Base-by-base conservation (phyloP, 2,329 filamentous ascomycete species). In the Mycosphaerella sp. region DNA sequence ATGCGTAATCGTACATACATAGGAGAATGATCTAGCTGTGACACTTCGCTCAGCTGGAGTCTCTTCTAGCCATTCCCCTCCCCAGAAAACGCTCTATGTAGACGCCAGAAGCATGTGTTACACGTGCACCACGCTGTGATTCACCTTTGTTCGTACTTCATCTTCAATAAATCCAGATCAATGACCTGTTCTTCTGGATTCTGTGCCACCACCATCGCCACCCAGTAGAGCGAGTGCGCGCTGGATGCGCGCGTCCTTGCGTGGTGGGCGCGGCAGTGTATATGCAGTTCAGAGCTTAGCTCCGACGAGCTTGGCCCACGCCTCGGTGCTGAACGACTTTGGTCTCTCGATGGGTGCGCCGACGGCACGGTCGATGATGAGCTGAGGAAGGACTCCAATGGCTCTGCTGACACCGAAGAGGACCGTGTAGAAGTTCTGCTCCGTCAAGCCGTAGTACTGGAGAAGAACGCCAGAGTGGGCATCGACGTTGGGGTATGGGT, bases 341-440 rank as follows among this genome's bases (percentile, higher is more conserved):
- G 93, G 93, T 71, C 93, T 82, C 85, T 98, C 93, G 68, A 98
- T 98, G 64, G 93, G 93, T 64, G 89, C 87, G 71, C 93, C 93
- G 63, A 96, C 81, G 64, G 91, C 93, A 71, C 93, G 91, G 83
- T 98, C 93, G 70, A 98, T 96, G 81, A 98, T 98, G 72, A 98
- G 83, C 82, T 98, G 93, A 67, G 93, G 93, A 68, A 98, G 86
- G 63, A 98, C 93, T 84, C 93, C 93, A 67, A 98, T 88, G 64
- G 93, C 93, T 72, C 93, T 88, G 64, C 90, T 95, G 40, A 98
- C 93, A 83, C 93, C 93, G 75, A 98, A 98, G 70, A 98, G 87
- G 58, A 98, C 93, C 59, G 93, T 98, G 87, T 98, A 98, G 86
- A 94, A 98, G 86, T 85, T 97, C 75, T 93, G 87, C 82, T 98